phyloP scores from a whole-genome alignment of 164 flowering plant genomes.

The Euptelea pleiosperma region DNA sequence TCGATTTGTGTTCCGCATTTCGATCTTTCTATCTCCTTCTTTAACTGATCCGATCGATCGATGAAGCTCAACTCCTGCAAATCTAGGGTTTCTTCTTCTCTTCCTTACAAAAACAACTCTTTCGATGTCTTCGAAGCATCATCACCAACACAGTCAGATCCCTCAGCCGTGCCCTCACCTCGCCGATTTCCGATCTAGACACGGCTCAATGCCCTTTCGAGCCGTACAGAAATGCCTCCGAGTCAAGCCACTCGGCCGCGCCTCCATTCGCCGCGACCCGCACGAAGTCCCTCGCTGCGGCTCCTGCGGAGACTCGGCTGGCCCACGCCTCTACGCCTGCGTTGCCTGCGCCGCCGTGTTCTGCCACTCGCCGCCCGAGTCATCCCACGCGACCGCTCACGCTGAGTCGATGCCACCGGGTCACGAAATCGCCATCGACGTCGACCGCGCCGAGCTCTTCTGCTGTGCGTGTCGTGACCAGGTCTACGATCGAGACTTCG shows the following conservation, averaged over 20 bases:
- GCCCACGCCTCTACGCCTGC: conserved; percentile 61
- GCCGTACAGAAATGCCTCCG: conserved; percentile 55
- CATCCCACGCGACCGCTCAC: conserved; percentile 53
- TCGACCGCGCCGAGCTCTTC: conserved; percentile 83
- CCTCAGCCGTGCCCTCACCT: conserved; percentile 57
- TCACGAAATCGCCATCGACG: conserved; percentile 71
- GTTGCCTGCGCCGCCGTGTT: conserved; percentile 58
- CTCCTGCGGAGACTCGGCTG: conserved; percentile 29
- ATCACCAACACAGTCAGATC: conserved; percentile 11
- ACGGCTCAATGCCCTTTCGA: conserved; percentile 55
- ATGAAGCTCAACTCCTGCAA: conserved; percentile 21
- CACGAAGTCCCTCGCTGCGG: conserved; percentile 50
- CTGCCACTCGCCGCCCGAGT: conserved; percentile 37
- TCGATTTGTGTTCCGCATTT: background rate
- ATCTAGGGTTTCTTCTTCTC: conserved; percentile 12
- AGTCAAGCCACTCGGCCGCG: conserved; percentile 63
- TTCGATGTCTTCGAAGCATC: conserved; percentile 24
- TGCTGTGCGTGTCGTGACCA: conserved; percentile 76
- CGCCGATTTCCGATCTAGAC: conserved; percentile 45
- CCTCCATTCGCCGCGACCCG: conserved; percentile 58
- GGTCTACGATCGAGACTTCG: conserved; percentile 80
- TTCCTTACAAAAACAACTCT: background rate
- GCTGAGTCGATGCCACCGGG: conserved; percentile 36
- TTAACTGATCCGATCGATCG: conserved; percentile 10
- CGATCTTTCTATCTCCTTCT: background rate